Evolutionary conservation across 106 monocot genomes (phyloP).

Genomic region (Acorus calamus): DNA sequence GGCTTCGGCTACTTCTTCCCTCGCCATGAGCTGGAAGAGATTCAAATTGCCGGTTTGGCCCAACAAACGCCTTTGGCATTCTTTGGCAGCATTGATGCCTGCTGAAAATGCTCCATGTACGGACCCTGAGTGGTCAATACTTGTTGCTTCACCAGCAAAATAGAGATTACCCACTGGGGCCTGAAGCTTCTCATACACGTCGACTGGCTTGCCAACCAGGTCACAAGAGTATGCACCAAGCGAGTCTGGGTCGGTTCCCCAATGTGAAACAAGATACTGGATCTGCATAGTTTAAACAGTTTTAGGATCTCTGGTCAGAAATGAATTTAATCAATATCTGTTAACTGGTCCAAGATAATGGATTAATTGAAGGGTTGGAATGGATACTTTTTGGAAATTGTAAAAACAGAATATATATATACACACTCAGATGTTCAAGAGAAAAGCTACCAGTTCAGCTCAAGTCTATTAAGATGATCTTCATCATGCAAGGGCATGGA

Average conservation of each 20-base stretch:
- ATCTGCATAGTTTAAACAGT: slow-evolving; percentile 22
- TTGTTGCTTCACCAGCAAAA: slow-evolving; percentile 93
- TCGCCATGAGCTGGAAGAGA: slow-evolving; percentile 29
- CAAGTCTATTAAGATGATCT: no score
- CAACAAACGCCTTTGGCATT: slow-evolving; percentile 59
- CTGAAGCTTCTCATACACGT: slow-evolving; percentile 68
- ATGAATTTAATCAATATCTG: no score
- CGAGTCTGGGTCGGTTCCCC: slow-evolving; percentile 76
- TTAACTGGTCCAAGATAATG: no score
- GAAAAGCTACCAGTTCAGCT: no score
- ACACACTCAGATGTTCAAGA: no score
- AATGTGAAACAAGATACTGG: slow-evolving; percentile 66
- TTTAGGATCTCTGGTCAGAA: not conserved
- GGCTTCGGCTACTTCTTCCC: slow-evolving; percentile 64
- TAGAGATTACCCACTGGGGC: slow-evolving; percentile 80
- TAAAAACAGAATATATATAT: no score
- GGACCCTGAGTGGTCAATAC: slow-evolving; percentile 81
- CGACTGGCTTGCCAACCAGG: slow-evolving; percentile 72
- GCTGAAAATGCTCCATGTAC: slow-evolving; percentile 89
- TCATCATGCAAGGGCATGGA: no score
- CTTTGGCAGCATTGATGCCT: slow-evolving; percentile 76
- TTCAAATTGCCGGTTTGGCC: slow-evolving; percentile 45
- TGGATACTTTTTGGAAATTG: no score
- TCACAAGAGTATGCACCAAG: slow-evolving; percentile 88
- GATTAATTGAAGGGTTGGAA: no score